Base-by-base conservation (phyloP, 1,284 basidiomycete species). In the Papiliotrema laurentii region DNA sequence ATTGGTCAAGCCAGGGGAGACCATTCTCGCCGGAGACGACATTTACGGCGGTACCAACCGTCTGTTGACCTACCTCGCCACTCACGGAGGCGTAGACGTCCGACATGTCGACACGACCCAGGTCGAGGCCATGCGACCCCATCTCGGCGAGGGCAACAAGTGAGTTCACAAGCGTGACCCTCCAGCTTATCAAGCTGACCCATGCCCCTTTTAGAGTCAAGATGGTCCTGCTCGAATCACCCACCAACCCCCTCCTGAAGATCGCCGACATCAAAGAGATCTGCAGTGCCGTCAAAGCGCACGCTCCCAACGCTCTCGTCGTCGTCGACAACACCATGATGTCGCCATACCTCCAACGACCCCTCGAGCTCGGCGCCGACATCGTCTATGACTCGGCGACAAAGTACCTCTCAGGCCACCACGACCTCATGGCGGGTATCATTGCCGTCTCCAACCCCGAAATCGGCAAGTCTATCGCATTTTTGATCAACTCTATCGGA, bases 321-420 rank as follows among this genome's bases (percentile, higher is more conserved):
- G 89, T 97, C 26, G 90, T 93, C 22, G 96, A 99, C 75, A 99
- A 99, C 74, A 98, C 96, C 56, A 98, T 98, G 96, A 97, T 98
- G 93, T 97, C 92, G 65, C 96, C 96, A 10, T 98, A 97, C 74
- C 80, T 98, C 18, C 93, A 97, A 75, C 80, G 93, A 47, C 96
- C 96, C 2, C 81, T 98, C 45, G 91, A 97, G 68, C 85, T 96
- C 54, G 96, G 96, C 25, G 90, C 87, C 40, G 96, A 99, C 68
- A 83, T 98, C 45, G 93, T 97, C 16, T 98, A 98, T 69, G 96
- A 99, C 74, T 94, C 90, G 53, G 96, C 85, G 10, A 98, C 96
- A 35, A 99, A 99, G 75, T 99, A 97, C 73, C 81, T 99, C 44
- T 89, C 87, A 46, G 96, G 96, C 4, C 96, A 99, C 72, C 96